These are phyloP conservation scores for Schizonepeta tenuifolia DNA, from an alignment of 257 asterid genomes.

Conservation along the genomic window DNA sequence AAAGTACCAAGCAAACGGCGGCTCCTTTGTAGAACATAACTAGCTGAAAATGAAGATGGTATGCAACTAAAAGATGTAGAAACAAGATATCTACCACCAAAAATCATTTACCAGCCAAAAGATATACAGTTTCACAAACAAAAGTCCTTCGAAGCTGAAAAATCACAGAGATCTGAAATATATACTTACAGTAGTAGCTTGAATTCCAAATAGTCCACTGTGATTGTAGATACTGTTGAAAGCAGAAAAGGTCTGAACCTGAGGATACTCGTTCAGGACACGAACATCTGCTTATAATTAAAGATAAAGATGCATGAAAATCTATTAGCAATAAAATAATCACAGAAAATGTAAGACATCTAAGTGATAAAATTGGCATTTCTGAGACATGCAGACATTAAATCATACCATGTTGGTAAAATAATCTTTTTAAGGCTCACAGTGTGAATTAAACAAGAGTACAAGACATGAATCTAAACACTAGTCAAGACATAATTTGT, in stretches of 20 bases:
- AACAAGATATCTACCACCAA: not conserved
- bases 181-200: slow-evolving; percentile 75
- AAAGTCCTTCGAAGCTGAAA: slow-evolving; percentile 24
- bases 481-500: slow-evolving; percentile 2
- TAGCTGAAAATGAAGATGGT: slow-evolving; percentile 1
- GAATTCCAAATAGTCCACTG: slow-evolving; percentile 88
- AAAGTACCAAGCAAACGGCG: not conserved
- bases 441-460: not conserved
- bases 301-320: slow-evolving; percentile 25
- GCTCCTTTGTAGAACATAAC: slow-evolving; percentile 6
- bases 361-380: not conserved
- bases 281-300: slow-evolving; percentile 62
- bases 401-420: not conserved
- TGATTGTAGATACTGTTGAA: slow-evolving; percentile 76
- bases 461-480: not conserved
- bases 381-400: slow-evolving; percentile 1
- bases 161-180: slow-evolving; percentile 5
- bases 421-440: not conserved
- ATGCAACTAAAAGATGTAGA: not conserved
- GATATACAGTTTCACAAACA: slow-evolving; percentile 12
- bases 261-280: slow-evolving; percentile 80
- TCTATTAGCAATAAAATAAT: slow-evolving; percentile 11
- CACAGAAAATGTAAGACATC: not conserved
- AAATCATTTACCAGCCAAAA: not conserved
- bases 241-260: slow-evolving; percentile 80